These are phyloP conservation scores for Cyclocybe aegerita DNA, from an alignment of 768 basidiomycete genomes.

Conservation along the genomic window DNA sequence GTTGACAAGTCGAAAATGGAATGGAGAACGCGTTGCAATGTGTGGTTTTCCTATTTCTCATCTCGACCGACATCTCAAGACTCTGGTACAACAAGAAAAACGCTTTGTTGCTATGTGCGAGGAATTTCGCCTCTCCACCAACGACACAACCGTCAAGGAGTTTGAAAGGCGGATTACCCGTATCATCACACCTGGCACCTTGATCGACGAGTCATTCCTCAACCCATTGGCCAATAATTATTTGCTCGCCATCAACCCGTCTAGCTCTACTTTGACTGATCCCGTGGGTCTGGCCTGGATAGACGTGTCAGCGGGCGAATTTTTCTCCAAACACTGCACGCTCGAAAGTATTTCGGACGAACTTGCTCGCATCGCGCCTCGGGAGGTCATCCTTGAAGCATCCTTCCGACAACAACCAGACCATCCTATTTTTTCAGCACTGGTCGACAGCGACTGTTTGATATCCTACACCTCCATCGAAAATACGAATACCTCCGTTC, in stretches of 20 bases:
- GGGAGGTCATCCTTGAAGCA: conserved; percentile 73
- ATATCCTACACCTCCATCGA: conserved; percentile 43
- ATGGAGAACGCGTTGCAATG: conserved; percentile 70
- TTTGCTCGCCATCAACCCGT: conserved; percentile 60
- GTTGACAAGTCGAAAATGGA: conserved; percentile 75
- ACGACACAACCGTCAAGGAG: conserved; percentile 45
- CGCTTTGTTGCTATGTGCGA: conserved; percentile 93
- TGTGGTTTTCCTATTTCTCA: conserved; percentile 89
- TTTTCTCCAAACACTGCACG: conserved; percentile 69
- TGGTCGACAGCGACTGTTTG: conserved; percentile 56
- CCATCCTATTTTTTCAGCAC: conserved; percentile 46
- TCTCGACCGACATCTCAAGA: conserved; percentile 84
- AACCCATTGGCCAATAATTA: conserved; percentile 89
- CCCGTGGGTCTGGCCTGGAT: conserved; percentile 86
- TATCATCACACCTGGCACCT: conserved; percentile 90
- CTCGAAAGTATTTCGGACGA: conserved; percentile 71
- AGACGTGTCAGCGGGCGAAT: conserved; percentile 93
- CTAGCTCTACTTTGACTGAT: not conserved
- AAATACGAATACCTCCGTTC: not conserved
- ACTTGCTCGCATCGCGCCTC: conserved; percentile 75
- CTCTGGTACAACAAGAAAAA: conserved; percentile 78
- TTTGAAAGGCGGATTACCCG: conserved; percentile 84
- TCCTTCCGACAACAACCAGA: conserved; percentile 31
- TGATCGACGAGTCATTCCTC: conserved; percentile 89
- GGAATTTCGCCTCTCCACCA: conserved; percentile 65